Conservation (phyloP, 192 early-diverging fungal species). For the Podila epigama region DNA sequence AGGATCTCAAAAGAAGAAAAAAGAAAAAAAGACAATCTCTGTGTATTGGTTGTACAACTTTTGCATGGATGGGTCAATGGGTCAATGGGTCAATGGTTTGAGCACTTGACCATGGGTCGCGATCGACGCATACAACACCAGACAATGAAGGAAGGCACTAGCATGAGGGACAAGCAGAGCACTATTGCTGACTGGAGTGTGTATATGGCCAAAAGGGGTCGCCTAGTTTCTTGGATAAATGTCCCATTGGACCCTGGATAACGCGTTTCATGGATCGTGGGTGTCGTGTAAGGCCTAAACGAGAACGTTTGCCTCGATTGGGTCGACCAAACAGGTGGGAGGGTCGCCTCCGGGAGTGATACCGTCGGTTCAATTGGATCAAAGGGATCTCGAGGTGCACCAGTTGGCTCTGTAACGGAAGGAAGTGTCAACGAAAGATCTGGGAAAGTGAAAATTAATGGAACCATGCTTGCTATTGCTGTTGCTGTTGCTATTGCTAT, state of each 20-base stretch:
- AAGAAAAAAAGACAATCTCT: not conserved
- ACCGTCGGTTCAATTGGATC: not conserved
- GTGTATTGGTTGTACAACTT: not conserved
- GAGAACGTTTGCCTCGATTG: too few relatives aligned
- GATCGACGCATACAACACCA: conserved; percentile 35
- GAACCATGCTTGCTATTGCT: not conserved
- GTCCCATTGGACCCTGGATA: not conserved
- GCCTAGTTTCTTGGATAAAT: not conserved
- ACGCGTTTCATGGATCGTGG: not conserved
- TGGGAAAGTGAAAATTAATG: not conserved
- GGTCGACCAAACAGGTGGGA: too few relatives aligned
- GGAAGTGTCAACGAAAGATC: not conserved
- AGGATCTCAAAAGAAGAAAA: not conserved
- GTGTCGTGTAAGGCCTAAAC: not conserved
- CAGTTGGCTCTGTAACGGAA: not conserved
- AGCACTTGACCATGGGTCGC: not conserved
- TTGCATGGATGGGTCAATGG: not conserved
- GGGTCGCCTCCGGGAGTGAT: too few relatives aligned
- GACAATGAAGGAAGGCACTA: conserved; percentile 37
- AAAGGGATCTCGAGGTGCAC: not conserved
- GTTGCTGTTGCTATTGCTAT: too few relatives aligned
- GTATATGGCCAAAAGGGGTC: conserved; percentile 1
- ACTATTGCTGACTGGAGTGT: not conserved
- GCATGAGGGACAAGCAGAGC: conserved; percentile 17
- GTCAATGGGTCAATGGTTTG: too few relatives aligned